Conservation (phyloP, 1,284 basidiomycete genomes). For the Cutaneotrichosporon sp. region DNA sequence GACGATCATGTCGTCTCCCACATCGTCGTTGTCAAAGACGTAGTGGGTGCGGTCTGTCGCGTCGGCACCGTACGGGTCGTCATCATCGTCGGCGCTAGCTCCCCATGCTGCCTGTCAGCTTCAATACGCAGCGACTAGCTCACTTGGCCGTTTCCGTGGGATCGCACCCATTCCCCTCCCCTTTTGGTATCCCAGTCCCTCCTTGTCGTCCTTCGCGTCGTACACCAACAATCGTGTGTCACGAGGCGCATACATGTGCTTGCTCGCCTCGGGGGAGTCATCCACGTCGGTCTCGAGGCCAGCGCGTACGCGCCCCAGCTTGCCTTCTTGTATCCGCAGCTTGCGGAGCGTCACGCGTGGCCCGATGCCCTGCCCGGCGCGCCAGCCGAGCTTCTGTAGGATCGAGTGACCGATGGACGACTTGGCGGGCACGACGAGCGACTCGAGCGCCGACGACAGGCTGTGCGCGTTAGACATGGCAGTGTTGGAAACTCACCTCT, state of each 20-base stretch:
- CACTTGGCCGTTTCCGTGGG: conserved; percentile 29
- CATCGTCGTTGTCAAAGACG: conserved; percentile 67
- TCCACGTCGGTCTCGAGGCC: conserved; percentile 56
- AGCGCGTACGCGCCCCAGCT: conserved; percentile 44
- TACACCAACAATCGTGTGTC: conserved; percentile 70
- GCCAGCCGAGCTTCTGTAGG: conserved; percentile 94
- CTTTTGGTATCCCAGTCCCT: conserved; percentile 76
- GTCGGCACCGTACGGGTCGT: conserved; percentile 71
- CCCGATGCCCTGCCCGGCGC: conserved; percentile 86
- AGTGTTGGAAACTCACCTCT: conserved; percentile 23
- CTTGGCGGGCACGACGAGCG: conserved; percentile 54
- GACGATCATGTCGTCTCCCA: conserved; percentile 63
- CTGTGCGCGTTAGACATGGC: conserved; percentile 39
- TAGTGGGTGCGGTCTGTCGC: conserved; percentile 47
- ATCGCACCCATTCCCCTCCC: conserved; percentile 62
- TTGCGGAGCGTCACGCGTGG: conserved; percentile 80
- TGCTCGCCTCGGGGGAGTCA: conserved; percentile 66
- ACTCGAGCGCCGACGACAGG: conserved; percentile 58
- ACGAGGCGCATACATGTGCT: conserved; percentile 81
- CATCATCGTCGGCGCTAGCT: conserved; percentile 78
- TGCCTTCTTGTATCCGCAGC: conserved; percentile 68
- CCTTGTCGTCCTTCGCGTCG: conserved; percentile 68
- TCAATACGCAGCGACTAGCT: conserved; percentile 11
- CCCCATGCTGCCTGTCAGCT: conserved; percentile 37
- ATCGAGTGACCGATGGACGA: conserved; percentile 71